Base-by-base conservation (phyloP, 163 green algal species). In the Dunaliella salina region DNA sequence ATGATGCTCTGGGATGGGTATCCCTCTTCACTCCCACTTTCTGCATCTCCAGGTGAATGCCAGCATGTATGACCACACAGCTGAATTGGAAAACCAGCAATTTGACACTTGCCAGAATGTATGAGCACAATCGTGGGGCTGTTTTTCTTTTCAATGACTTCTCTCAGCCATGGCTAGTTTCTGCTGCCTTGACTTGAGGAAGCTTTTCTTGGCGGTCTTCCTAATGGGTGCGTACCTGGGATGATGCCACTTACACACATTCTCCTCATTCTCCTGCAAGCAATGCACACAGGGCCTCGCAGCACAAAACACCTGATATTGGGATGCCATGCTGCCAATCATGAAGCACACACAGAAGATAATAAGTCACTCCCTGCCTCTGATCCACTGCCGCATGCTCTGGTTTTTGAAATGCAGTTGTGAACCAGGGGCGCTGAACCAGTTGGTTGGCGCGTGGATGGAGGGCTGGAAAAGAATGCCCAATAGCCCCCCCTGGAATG, bases 21-120 rank as follows among this genome's bases (percentile, higher is more conserved):
- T 80, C 88, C 40, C 75, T 96, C 80, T 91, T 96, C 69, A 87
- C 95, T 82, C 94, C 94, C 20, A 96, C 94, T 0, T 86, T 89
- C 34, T 86, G 71, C 83, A 81, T 89, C 0, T 86, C 80, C 87
- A 81, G 50, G 87, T 89, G 8, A 50, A 50, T 15, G 40, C 40
- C 40, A 8, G 40, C 40, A 50, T 50, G 40, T 8, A 50, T 8
- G 4, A 50, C 40, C 40, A 50, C 3, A n/a, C n/a, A n/a, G n/a
- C n/a, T n/a, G n/a, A n/a, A n/a, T n/a, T n/a, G n/a, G n/a, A n/a
- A n/a, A n/a, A n/a, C n/a, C 50, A 24, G 69, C 15, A 1, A 32
- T 24, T 3, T 33, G 29, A 0, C 80, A 32, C 25, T 50, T 69
- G 50, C 32, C n/a, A 5, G 46, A 45, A n/a, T 34, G 40, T 80